phyloP scores from a whole-genome alignment of 2,329 filamentous ascomycete species.

The Cercospora brassicicola region DNA sequence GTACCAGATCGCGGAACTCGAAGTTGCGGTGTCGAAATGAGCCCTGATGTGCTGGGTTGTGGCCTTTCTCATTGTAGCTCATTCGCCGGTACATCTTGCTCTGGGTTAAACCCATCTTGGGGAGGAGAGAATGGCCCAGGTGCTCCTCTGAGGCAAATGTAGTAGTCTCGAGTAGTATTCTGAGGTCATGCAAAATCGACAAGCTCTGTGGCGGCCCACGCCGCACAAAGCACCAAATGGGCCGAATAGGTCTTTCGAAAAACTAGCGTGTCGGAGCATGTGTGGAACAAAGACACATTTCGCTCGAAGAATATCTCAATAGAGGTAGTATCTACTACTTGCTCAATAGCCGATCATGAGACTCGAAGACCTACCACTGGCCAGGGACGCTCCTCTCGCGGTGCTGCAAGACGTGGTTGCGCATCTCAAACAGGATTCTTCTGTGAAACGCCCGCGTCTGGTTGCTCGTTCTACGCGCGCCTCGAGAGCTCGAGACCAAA shows the following conservation, averaged over 20 bases:
- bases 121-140: neutral
- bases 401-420: neutral
- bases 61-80: slow-evolving; percentile 3
- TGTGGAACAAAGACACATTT: neutral
- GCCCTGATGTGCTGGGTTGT: neutral
- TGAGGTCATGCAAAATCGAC: neutral
- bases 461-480: neutral
- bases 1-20: slow-evolving; percentile 1
- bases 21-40: neutral
- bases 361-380: neutral
- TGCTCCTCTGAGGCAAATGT: neutral
- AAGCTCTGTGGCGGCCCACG: neutral
- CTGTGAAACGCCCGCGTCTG: neutral
- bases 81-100: slow-evolving; percentile 8
- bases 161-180: neutral
- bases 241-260: neutral
- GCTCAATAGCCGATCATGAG: neutral
- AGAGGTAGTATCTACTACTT: neutral
- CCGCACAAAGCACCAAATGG: neutral
- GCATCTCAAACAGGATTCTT: neutral
- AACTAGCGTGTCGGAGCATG: neutral
- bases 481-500: neutral
- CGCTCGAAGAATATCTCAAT: neutral
- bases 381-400: neutral
- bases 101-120: neutral